Evolutionary conservation across 108 stramenopile genomes (phyloP), one percentile per base, ranked within the genome.

Genomic region (Fistulifera solaris): DNA sequence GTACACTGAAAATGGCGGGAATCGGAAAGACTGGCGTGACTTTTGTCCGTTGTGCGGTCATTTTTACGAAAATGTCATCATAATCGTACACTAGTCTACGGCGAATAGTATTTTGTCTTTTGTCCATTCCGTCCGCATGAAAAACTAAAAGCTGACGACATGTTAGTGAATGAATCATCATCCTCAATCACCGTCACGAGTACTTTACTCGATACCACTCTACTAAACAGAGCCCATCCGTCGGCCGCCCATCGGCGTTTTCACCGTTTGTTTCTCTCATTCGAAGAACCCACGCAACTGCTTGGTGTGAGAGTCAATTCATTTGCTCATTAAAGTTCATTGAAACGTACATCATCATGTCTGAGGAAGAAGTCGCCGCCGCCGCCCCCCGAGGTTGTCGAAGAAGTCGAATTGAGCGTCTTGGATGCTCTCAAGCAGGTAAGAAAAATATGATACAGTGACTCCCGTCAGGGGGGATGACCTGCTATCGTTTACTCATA

Each of bases 341-440:
- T 28, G 46, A 49, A 46, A 54, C 65, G 13, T 48, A 42, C 42
- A 41, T 40, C 7, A 45, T 81, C 53, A 90, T 84, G 83, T 61
- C 83, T 67, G 82, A 90, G 54, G 80, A 76, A 75, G 85, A 78
- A 74, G 77, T 44, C 52, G 11, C 48, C 25, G 24, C 49, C 22
- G 63, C 65, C 38, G 59, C 48, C 13, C n/a, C 57, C 71, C 49
- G 80, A 68, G 22, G 68, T 65, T 38, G 88, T 66, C 48, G 87
- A 78, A 58, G 93, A 90, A 56, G 86, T 81, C 59, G 93, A 96
- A 72, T 90, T 99, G 78, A 87, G 79, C 67, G 94, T 95, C 64
- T 77, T 95, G 54, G 96, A 97, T 50, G 98, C 98, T 46, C 79
- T 99, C 43, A 94, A 96, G 82, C 90, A 92, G 80, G 89, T 89